Base-by-base conservation (phyloP, 139 green algal species). In the Closterium sp. region DNA sequence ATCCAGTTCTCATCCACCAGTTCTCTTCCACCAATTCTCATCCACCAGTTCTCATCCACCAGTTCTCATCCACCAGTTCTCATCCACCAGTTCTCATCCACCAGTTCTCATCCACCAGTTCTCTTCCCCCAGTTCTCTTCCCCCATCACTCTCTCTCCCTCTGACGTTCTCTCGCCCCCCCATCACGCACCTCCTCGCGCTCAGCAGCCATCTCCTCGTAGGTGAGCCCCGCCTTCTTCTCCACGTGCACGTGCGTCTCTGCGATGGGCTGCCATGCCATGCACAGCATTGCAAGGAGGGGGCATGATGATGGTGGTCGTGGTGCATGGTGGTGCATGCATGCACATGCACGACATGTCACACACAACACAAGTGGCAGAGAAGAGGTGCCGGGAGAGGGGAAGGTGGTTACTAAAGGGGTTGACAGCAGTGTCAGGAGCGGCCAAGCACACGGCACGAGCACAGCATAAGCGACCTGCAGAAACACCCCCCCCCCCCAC, bases 191-290 rank as follows among this genome's bases (percentile, higher is more conserved):
- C 90, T 93, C 95, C 89, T 96, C 94, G 30, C 96, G 90, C 95
- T 97, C 95, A 17, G 95, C 91, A 88, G 95, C 93, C 21, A 99
- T 95, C 96, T 99, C 98, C 94, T 99, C 97, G 90, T 98, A 98
- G 2, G 97, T 99, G 91, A 92, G 97, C 11, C 97, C 95, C 94
- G 97, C 95, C 94, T 98, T 97, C 96, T 98, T 99, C 96, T 99
- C 97, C 70, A 99, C 96, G 29, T 97, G 95, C 3, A 92, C 96
- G 87, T 95, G 94, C 31, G 97, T 99, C 90, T 97, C 97, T 1
- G 96, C 94, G 7, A 98, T 95, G 22, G 90, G 94, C 88, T 95
- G 50, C 32, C 88, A 91, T 86, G 24, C 38, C 45, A 91, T 32
- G 11, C 11, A 86, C n/a, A 24, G 62, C 62, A 79, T 79, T 22